Conservation (phyloP, 2,329 filamentous ascomycete species). For the Alternaria brassicicola region DNA sequence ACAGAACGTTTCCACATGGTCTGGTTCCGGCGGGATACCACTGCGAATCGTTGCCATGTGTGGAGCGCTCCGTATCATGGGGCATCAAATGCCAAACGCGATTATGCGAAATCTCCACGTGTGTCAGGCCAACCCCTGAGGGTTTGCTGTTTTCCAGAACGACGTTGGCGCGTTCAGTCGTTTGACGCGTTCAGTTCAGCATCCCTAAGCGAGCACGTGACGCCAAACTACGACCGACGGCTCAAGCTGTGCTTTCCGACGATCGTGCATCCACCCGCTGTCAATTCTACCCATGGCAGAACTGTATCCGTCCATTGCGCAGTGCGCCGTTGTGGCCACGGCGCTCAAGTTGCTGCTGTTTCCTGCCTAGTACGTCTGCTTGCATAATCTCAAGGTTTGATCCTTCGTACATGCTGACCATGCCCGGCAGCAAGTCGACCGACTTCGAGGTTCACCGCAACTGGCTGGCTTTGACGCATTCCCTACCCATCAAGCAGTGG, state of each 20-base stretch:
- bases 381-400: slow-evolving; percentile 4
- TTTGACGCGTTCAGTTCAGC: slow-evolving; percentile 6
- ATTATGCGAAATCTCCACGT: slow-evolving; percentile 9
- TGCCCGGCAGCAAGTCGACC: slow-evolving; percentile 80
- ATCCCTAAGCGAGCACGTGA: slow-evolving; percentile 23
- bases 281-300: slow-evolving; percentile 68
- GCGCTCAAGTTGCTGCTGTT: slow-evolving; percentile 92
- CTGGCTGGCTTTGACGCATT: slow-evolving; percentile 96
- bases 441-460: slow-evolving; percentile 99
- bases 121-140: slow-evolving; percentile 1
- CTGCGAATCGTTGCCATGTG: slow-evolving; percentile 1
- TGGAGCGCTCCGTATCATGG: neutral
- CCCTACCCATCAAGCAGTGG: slow-evolving; percentile 85
- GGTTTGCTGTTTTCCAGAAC: slow-evolving; percentile 8
- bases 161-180: slow-evolving; percentile 14
- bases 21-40: neutral
- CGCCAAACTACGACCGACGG: slow-evolving; percentile 18
- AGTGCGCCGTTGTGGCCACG: slow-evolving; percentile 84
- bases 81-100: slow-evolving; percentile 12
- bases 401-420: slow-evolving; percentile 30
- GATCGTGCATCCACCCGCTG: slow-evolving; percentile 28
- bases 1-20: slow-evolving; percentile 11
- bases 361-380: slow-evolving; percentile 80
- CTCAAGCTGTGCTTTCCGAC: slow-evolving; percentile 27
- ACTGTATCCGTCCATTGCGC: slow-evolving; percentile 82